These are phyloP conservation scores for Heliamphora ciliata DNA, from an alignment of 179 eudicot species.

Conservation along the genomic window DNA sequence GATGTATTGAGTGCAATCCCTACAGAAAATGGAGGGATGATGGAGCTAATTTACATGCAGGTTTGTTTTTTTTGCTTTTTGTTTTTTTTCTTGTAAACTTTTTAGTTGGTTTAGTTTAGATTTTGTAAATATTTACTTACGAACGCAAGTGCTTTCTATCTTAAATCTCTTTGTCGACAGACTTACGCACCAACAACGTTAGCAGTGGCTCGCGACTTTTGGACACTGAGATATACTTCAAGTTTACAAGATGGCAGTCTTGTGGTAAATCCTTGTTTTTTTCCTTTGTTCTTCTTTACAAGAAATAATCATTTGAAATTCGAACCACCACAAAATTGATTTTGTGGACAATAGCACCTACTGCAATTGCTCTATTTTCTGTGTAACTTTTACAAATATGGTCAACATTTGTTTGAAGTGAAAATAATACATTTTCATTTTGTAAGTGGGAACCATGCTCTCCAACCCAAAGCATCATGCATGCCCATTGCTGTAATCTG, in stretches of 20 bases:
- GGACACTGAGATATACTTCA: constrained; percentile 89
- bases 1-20: constrained; percentile 79
- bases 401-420: background rate
- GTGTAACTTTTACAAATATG: background rate
- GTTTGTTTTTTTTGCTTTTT: constrained; percentile 21
- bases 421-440: background rate
- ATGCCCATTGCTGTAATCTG: background rate
- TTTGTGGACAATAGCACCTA: background rate
- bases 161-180: constrained; percentile 25
- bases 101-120: background rate
- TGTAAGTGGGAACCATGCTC: background rate
- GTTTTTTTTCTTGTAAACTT: background rate
- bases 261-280: constrained; percentile 43
- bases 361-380: background rate
- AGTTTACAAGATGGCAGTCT: constrained; percentile 84
- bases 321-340: background rate
- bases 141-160: background rate
- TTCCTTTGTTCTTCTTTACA: too few species aligned
- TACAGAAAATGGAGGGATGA: constrained; percentile 83
- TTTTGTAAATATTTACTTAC: background rate
- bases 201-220: constrained; percentile 92
- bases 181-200: constrained; percentile 90
- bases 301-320: background rate
- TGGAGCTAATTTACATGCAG: constrained; percentile 88
- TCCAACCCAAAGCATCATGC: background rate